A percentile compares a stretch with the other conserved stretches of the same genome.
Conservation (phyloP, 352 stramenopile species). For the Peronospora tabacina region DNA sequence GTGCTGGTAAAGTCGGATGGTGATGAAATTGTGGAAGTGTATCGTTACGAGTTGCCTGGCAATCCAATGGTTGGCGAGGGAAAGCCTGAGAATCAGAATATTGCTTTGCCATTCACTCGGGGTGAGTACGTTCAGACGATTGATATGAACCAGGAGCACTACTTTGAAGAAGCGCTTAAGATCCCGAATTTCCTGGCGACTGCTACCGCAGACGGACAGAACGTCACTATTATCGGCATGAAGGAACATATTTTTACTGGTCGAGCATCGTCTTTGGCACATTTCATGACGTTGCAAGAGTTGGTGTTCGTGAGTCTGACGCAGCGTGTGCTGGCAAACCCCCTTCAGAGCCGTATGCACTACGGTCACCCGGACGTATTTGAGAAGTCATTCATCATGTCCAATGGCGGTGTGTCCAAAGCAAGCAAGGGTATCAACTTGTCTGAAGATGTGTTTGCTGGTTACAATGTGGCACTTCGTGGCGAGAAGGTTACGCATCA, state of each 20-base stretch:
- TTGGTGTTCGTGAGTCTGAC: slow-evolving; percentile 84
- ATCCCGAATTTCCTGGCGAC: slow-evolving; percentile 85
- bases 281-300: slow-evolving; percentile 86
- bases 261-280: slow-evolving; percentile 70
- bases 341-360: slow-evolving; percentile 75
- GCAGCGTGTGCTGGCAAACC: slow-evolving; percentile 71
- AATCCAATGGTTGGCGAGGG: slow-evolving; percentile 79
- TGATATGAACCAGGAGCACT: slow-evolving; percentile 89
- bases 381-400: slow-evolving; percentile 84
- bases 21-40: slow-evolving; percentile 84
- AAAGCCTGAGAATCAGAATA: slow-evolving; percentile 86
- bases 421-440: slow-evolving; percentile 85
- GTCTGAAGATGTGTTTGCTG: slow-evolving; percentile 85
- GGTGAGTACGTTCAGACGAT: slow-evolving; percentile 87
- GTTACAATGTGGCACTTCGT: slow-evolving; percentile 75
- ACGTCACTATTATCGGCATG: slow-evolving; percentile 84
- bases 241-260: slow-evolving; percentile 88
- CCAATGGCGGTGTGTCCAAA: slow-evolving; percentile 79
- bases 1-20: slow-evolving; percentile 78
- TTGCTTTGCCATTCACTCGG: slow-evolving; percentile 77
- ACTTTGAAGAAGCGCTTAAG: slow-evolving; percentile 86
- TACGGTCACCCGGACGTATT: slow-evolving; percentile 87
- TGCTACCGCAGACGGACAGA: slow-evolving; percentile 47
- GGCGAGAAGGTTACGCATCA: slow-evolving; percentile 72
- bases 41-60: slow-evolving; percentile 78